Percentiles rank a stretch among this genome's conserved stretches.
phyloP scores from a whole-genome alignment of 176 grass and related monocot species.

The Cenchrus purpureus region DNA sequence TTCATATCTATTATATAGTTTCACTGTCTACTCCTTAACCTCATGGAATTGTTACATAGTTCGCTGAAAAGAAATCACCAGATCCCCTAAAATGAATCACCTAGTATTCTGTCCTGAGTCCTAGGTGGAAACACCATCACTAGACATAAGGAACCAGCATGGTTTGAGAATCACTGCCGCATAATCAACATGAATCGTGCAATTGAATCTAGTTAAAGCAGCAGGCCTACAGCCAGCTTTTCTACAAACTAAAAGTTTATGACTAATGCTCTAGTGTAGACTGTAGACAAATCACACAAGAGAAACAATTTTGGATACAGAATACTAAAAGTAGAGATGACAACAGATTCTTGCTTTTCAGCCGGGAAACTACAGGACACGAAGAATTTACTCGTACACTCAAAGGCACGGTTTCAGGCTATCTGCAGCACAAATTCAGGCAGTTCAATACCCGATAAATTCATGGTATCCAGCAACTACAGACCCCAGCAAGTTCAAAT shows the following conservation, averaged over 20 bases:
- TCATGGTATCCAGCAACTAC: background rate
- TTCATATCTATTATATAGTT: background rate
- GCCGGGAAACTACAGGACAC: background rate
- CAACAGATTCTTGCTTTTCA: background rate
- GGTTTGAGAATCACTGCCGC: background rate
- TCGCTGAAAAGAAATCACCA: background rate
- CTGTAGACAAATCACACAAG: conserved; percentile 10
- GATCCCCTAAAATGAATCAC: conserved; percentile 18
- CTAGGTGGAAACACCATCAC: conserved; percentile 22
- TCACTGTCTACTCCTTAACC: background rate
- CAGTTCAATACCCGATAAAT: background rate
- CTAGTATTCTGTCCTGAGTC: background rate
- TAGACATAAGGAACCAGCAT: conserved; percentile 16
- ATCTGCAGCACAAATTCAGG: background rate
- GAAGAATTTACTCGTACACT: background rate
- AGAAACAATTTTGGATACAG: background rate
- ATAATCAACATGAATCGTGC: background rate
- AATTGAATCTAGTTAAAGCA: background rate
- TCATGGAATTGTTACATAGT: background rate
- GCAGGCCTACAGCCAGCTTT: background rate
- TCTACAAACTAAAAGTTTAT: background rate
- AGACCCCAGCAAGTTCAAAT: background rate
- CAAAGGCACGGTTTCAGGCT: conserved; percentile 5
- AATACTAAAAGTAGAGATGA: background rate
- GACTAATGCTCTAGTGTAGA: background rate